A percentile compares a stretch with the other conserved stretches of the same genome.
Conservation (phyloP, 768 basidiomycete species). For the Lyophyllum semitale region DNA sequence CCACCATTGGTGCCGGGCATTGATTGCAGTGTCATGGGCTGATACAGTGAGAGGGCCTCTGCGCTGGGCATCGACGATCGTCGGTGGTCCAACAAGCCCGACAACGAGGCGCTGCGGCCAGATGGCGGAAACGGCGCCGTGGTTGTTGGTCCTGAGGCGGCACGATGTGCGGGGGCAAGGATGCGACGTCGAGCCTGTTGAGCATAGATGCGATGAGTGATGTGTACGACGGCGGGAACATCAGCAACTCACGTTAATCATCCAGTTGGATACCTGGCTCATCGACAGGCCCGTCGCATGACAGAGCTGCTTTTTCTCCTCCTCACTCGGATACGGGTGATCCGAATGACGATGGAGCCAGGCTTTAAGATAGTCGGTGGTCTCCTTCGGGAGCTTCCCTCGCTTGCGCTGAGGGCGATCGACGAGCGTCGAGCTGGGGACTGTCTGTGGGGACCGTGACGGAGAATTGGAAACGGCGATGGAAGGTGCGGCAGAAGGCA, state of each 20-base stretch:
- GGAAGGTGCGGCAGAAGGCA: slow-evolving; percentile 45
- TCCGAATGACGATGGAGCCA: slow-evolving; percentile 89
- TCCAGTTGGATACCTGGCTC: slow-evolving; percentile 92
- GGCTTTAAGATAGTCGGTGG: slow-evolving; percentile 85
- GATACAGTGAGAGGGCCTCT: slow-evolving; percentile 74
- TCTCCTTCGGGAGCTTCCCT: slow-evolving; percentile 88
- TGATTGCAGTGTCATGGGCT: slow-evolving; percentile 77
- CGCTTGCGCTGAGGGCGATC: slow-evolving; percentile 82
- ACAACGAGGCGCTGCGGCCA: slow-evolving; percentile 45
- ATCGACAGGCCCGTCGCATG: slow-evolving; percentile 85
- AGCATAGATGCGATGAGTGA: slow-evolving; percentile 14
- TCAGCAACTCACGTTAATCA: slow-evolving; percentile 69
- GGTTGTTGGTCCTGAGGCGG: slow-evolving; percentile 75
- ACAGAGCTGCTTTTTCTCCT: slow-evolving; percentile 89
- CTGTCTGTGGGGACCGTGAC: slow-evolving; percentile 53
- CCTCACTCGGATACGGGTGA: slow-evolving; percentile 87
- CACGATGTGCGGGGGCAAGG: slow-evolving; percentile 78
- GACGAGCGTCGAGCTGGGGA: slow-evolving; percentile 59
- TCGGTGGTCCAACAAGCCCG: slow-evolving; percentile 46
- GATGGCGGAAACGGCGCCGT: slow-evolving; percentile 68
- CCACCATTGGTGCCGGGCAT: slow-evolving; percentile 39
- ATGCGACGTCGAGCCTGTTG: slow-evolving; percentile 77
- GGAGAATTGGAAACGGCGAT: slow-evolving; percentile 47
- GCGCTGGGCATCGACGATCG: slow-evolving; percentile 67
- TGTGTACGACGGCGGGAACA: slow-evolving; percentile 8